Conservation (phyloP, 2,329 filamentous ascomycete genomes). For the Calonectria pteridis region DNA sequence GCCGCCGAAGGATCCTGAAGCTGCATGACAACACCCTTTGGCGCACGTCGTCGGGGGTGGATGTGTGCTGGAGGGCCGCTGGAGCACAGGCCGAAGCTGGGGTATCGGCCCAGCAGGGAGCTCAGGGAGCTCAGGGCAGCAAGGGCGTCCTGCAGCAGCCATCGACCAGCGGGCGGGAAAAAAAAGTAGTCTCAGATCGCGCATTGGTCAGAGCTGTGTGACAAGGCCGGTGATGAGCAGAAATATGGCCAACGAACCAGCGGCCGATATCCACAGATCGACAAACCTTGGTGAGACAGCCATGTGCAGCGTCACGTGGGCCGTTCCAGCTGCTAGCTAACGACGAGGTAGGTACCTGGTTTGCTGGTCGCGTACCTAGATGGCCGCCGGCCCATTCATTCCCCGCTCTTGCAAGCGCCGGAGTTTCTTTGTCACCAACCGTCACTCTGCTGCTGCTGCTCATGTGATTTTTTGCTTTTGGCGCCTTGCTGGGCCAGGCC, state of each 20-base stretch:
- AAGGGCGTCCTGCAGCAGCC: conserved; percentile 31
- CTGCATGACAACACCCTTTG: neutral
- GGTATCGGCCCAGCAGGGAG: conserved; percentile 4
- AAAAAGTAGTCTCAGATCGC: conserved; percentile 30
- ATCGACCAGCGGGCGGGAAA: conserved; percentile 26
- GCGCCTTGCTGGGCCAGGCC: conserved; percentile 19
- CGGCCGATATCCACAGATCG: conserved; percentile 8
- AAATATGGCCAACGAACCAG: conserved; percentile 32
- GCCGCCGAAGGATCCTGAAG: conserved; percentile 22
- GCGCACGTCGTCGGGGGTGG: neutral
- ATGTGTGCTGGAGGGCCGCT: neutral
- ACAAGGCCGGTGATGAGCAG: conserved; percentile 37
- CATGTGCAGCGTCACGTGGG: conserved; percentile 35
- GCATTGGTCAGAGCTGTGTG: conserved; percentile 39
- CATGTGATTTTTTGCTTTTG: conserved; percentile 8
- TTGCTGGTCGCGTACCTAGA: neutral
- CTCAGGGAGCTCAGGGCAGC: conserved; percentile 2
- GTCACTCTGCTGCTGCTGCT: neutral
- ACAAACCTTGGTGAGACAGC: conserved; percentile 23
- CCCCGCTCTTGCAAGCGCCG: conserved; percentile 9
- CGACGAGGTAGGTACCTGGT: neutral
- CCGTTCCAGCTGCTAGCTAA: neutral
- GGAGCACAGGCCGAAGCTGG: conserved; percentile 6
- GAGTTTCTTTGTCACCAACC: neutral
- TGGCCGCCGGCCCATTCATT: neutral